phyloP scores from a whole-genome alignment of 2,329 filamentous ascomycete species.

The Simplicillium sp. region DNA sequence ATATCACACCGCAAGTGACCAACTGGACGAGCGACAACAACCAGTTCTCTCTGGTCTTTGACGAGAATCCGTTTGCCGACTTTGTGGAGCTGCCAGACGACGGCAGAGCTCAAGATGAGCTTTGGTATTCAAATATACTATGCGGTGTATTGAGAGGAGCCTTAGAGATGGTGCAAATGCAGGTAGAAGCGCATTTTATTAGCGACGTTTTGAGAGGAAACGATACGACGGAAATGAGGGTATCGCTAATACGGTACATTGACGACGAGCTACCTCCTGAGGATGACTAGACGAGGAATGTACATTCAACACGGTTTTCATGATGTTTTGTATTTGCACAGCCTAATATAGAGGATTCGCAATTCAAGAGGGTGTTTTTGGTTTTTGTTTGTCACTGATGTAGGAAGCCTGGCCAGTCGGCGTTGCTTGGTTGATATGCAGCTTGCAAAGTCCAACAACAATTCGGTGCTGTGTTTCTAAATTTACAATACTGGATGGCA shows the following conservation, averaged over 20 bases:
- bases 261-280: constrained; percentile 96
- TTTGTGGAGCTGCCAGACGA: constrained; percentile 97
- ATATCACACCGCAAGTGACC: constrained; percentile 84
- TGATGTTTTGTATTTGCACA: no score
- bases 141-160: constrained; percentile 87
- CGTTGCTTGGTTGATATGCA: no score
- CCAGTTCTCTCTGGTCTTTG: constrained; percentile 91
- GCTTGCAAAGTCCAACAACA: no score
- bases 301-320: no score
- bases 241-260: constrained; percentile 86
- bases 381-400: no score
- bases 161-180: constrained; percentile 99
- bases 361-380: no score
- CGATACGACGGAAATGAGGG: constrained; percentile 94
- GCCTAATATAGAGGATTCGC: no score
- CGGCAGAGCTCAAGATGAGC: constrained; percentile 85
- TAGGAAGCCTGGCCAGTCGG: no score
- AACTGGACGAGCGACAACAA: constrained; percentile 97
- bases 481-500: no score
- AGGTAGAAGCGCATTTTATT: constrained; percentile 93
- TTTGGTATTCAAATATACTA: constrained; percentile 98
- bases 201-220: constrained; percentile 89
- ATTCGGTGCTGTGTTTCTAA: no score
- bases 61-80: constrained; percentile 93
- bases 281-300: constrained; percentile 59